These are phyloP conservation scores for Tulasnella sp. DNA, from an alignment of 768 basidiomycete genomes.

Conservation along the genomic window DNA sequence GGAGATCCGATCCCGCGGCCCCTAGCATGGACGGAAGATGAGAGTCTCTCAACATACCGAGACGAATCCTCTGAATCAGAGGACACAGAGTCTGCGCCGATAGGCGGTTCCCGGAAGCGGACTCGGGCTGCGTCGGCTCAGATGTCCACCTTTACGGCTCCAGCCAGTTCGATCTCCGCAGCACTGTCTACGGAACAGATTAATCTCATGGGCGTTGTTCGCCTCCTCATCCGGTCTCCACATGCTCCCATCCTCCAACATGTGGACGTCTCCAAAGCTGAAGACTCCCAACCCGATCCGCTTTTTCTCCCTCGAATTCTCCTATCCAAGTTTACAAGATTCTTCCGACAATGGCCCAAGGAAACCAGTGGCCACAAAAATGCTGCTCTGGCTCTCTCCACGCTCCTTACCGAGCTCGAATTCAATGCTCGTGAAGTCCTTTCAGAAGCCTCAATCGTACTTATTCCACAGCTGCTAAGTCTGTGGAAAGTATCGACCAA, in stretches of 20 bases:
- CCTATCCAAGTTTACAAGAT: constrained; percentile 50
- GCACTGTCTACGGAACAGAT: constrained; percentile 47
- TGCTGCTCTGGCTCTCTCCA: constrained; percentile 59
- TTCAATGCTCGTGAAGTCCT: constrained; percentile 51
- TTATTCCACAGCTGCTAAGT: constrained; percentile 4
- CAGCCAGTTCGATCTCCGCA: constrained; percentile 25
- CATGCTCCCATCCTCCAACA: constrained; percentile 38
- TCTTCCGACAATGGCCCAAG: constrained; percentile 55
- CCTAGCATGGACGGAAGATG: constrained; percentile 31
- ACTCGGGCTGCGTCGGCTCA: constrained; percentile 26
- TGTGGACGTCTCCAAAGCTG: not conserved
- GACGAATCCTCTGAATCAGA: constrained; percentile 27
- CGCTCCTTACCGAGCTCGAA: constrained; percentile 64
- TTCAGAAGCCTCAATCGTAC: not conserved
- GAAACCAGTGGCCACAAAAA: constrained; percentile 77
- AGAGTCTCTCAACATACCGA: constrained; percentile 21
- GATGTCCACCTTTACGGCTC: constrained; percentile 19
- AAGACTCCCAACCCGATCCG: constrained; percentile 40
- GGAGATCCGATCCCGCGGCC: constrained; percentile 41
- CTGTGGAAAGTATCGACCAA: constrained; percentile 73
- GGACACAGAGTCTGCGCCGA: constrained; percentile 29
- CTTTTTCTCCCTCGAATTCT: constrained; percentile 42
- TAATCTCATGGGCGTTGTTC: constrained; percentile 61
- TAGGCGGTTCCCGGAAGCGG: constrained; percentile 31
- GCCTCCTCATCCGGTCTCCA: constrained; percentile 50